Conservation (phyloP, 2,329 filamentous ascomycete genomes). For the Pestalotiopsis fici region DNA sequence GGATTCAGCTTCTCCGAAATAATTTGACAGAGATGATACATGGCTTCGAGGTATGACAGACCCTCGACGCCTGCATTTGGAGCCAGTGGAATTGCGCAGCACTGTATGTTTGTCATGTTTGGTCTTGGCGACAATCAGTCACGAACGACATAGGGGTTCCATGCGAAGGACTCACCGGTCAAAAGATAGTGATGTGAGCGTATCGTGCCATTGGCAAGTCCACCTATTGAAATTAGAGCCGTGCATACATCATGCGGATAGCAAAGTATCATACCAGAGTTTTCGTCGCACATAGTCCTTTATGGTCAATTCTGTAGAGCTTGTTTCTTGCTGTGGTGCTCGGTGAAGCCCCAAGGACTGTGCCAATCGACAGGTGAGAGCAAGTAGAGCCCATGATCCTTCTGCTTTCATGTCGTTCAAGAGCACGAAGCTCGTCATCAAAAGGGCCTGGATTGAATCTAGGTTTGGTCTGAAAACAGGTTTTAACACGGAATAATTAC, state of each 20-base stretch:
- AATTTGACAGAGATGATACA: slow-evolving; percentile 65
- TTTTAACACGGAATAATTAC: not conserved
- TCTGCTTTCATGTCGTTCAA: slow-evolving; percentile 72
- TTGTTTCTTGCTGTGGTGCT: slow-evolving; percentile 41
- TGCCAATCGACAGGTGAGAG: slow-evolving; percentile 64
- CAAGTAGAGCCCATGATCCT: slow-evolving; percentile 66
- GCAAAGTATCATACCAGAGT: slow-evolving; percentile 47
- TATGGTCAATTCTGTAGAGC: slow-evolving; percentile 43
- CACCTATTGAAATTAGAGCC: slow-evolving; percentile 37
- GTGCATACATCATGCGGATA: not conserved
- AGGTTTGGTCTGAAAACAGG: slow-evolving; percentile 55
- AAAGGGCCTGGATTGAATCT: slow-evolving; percentile 65
- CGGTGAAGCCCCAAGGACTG: slow-evolving; percentile 65
- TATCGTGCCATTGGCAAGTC: slow-evolving; percentile 70
- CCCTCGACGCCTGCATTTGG: slow-evolving; percentile 44
- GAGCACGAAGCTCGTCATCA: slow-evolving; percentile 64
- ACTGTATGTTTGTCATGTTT: slow-evolving; percentile 63
- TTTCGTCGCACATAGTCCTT: slow-evolving; percentile 58
- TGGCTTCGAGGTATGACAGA: slow-evolving; percentile 62
- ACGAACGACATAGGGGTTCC: not conserved
- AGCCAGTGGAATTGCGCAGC: slow-evolving; percentile 53
- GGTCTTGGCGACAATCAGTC: slow-evolving; percentile 38
- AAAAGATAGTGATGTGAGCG: slow-evolving; percentile 65
- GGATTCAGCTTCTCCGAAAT: slow-evolving; percentile 60
- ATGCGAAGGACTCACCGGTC: slow-evolving; percentile 47